Base-by-base conservation (phyloP, 1,284 basidiomycete species). In the Cryptococcus jaspeensis region DNA sequence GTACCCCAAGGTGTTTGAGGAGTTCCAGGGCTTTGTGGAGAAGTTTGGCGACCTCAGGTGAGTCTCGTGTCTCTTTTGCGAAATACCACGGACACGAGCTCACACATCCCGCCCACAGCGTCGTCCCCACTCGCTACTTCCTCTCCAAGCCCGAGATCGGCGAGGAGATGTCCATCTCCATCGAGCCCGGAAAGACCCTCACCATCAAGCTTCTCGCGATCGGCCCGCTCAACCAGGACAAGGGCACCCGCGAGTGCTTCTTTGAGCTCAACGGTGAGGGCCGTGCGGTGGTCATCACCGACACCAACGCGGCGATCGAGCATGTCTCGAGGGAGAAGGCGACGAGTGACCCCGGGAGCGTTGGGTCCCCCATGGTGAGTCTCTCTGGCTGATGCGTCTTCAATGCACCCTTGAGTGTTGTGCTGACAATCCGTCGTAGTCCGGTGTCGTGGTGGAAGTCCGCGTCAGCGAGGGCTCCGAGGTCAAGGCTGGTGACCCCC, bases 241-340 rank as follows among this genome's bases (percentile, higher is more conserved):
- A 86, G 68, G 92, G 94, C 49, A 89, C 90, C 69, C 87, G 96
- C 70, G 95, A 98, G 75, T 92, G 96, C 65, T 97, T 77, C 90
- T 97, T 98, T 74, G 96, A 99, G 82, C 89, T 95, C 62, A 96
- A 96, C 73, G 92, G 92, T 76, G 92, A 95, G 88, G 84, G 92
- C 66, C 91, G 94, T 69, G 92, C 94, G 35, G 90, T 97, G 41
- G 83, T 90, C 59, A 89, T 99, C 57, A 90, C 95, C 72, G 96
- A 99, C 82, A 90, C 89, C 77, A 92, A 89, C 74, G 96, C 94
- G 42, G 93, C 95, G 16, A 91, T 97, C 63, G 93, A 96, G 78
- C 91, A 90, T 41, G 84, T 96, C 58, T 88, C 88, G 61, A 86
- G 96, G 71, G 94, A 97, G 82, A 96, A 89, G 84, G 92, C 96